These are phyloP conservation scores for Pythium sp. DNA, from an alignment of 352 stramenopile genomes.

Conservation along the genomic window DNA sequence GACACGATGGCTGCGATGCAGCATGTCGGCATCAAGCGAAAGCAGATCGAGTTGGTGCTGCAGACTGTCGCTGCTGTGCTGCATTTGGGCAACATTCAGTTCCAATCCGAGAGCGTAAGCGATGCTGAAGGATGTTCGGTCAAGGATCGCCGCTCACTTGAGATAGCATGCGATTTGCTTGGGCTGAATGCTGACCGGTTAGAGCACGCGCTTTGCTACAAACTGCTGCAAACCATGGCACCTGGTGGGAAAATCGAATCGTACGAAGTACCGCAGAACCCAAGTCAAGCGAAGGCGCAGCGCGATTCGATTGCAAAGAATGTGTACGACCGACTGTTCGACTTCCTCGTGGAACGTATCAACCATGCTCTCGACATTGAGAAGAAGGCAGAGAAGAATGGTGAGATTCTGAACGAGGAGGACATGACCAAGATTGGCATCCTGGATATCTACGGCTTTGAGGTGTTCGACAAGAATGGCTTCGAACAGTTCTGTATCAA, in stretches of 20 bases:
- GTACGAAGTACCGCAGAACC: slow-evolving; percentile 86
- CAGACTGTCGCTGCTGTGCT: slow-evolving; percentile 78
- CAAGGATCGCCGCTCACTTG: slow-evolving; percentile 44
- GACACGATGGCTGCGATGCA: slow-evolving; percentile 87
- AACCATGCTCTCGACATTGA: slow-evolving; percentile 86
- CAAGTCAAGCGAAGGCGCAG: slow-evolving; percentile 86
- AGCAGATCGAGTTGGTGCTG: slow-evolving; percentile 87
- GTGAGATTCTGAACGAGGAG: slow-evolving; percentile 69
- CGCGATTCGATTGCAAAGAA: slow-evolving; percentile 96
- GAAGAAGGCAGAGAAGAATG: slow-evolving; percentile 77
- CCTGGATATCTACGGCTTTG: slow-evolving; percentile 97
- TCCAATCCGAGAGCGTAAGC: slow-evolving; percentile 52
- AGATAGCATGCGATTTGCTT: slow-evolving; percentile 64
- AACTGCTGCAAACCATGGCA: slow-evolving; percentile 85
- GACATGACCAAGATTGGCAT: slow-evolving; percentile 89
- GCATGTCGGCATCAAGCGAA: slow-evolving; percentile 85
- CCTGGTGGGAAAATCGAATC: slow-evolving; percentile 79
- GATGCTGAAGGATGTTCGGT: slow-evolving; percentile 74
- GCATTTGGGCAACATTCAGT: slow-evolving; percentile 78
- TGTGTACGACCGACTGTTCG: slow-evolving; percentile 95
- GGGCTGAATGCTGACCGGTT: slow-evolving; percentile 60
- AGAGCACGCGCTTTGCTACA: slow-evolving; percentile 79
- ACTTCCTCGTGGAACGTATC: slow-evolving; percentile 94
- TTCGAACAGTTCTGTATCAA: slow-evolving; percentile 97
- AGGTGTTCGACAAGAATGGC: slow-evolving; percentile 93